These are phyloP conservation scores for Cyberlindnera lachancei DNA, from an alignment of 805 yeast species.

Conservation along the genomic window DNA sequence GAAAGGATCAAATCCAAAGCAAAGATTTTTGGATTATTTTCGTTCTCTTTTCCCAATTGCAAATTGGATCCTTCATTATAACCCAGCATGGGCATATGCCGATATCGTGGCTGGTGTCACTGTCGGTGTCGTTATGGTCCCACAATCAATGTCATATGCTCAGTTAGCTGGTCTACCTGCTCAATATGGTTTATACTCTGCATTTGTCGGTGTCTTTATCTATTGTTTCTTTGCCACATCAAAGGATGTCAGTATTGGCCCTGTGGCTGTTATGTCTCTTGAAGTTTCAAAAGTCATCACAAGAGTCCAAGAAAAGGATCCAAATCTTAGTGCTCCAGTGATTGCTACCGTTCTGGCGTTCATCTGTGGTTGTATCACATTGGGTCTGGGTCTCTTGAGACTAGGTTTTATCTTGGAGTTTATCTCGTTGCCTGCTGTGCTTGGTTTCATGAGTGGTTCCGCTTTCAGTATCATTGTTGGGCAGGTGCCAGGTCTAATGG, in stretches of 20 bases:
- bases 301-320: constrained; percentile 46
- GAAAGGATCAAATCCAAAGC: constrained; percentile 5
- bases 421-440: constrained; percentile 84
- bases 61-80: constrained; percentile 83
- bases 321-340: constrained; percentile 47
- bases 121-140: constrained; percentile 88
- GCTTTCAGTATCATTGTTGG: constrained; percentile 78
- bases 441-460: constrained; percentile 94
- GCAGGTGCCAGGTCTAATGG: constrained; percentile 83
- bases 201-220: constrained; percentile 83
- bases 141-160: constrained; percentile 95
- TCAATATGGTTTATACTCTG: constrained; percentile 84
- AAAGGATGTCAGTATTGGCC: constrained; percentile 93
- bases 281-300: constrained; percentile 76
- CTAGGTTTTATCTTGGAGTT: constrained; percentile 84
- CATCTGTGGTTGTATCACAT: constrained; percentile 78
- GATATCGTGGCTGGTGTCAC: constrained; percentile 91
- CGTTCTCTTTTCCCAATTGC: constrained; percentile 69
- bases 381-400: constrained; percentile 75
- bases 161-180: constrained; percentile 73
- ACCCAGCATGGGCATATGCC: constrained; percentile 66
- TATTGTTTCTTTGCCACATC: constrained; percentile 92
- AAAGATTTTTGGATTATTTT: constrained; percentile 38
- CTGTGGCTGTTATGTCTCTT: constrained; percentile 92
- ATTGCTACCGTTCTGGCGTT: constrained; percentile 78